phyloP scores from a whole-genome alignment of 164 flowering plant genomes.

The Aristolochia californica region DNA sequence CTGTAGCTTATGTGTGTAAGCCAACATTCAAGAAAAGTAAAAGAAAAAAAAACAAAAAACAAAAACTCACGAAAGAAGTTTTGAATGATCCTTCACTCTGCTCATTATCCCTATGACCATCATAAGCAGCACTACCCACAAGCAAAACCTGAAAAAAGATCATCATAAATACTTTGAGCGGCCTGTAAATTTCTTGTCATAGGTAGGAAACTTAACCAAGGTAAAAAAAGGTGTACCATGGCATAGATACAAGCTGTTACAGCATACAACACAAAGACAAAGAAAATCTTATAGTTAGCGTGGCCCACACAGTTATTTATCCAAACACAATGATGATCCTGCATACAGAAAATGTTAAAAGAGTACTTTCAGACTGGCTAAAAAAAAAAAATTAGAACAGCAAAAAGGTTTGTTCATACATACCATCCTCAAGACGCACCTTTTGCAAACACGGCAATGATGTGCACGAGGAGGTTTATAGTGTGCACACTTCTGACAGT shows the following conservation, averaged over 20 bases:
- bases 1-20: too few species aligned
- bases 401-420: slow-evolving; percentile 9
- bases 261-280: slow-evolving; percentile 68
- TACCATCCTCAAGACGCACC: slow-evolving; percentile 96
- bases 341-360: slow-evolving; percentile 17
- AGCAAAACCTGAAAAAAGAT: slow-evolving; percentile 50
- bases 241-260: slow-evolving; percentile 64
- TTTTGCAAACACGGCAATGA: slow-evolving; percentile 88
- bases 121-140: slow-evolving; percentile 45
- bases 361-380: slow-evolving; percentile 8
- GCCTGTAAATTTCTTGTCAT: too few species aligned
- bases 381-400: too few species aligned
- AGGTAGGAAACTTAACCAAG: too few species aligned
- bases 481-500: slow-evolving; percentile 85
- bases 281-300: slow-evolving; percentile 84
- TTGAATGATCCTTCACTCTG: slow-evolving; percentile 39
- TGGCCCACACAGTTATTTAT: slow-evolving; percentile 93
- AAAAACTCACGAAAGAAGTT: slow-evolving; percentile 45
- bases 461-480: slow-evolving; percentile 94
- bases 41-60: too few species aligned
- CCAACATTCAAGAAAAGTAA: too few species aligned
- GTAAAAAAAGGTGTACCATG: slow-evolving; percentile 45
- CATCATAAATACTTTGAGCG: neutral
- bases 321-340: slow-evolving; percentile 99
- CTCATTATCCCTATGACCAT: slow-evolving; percentile 32